Evolutionary conservation across 768 basidiomycete genomes (phyloP).

Genomic region (Sarcomyxa edulis): DNA sequence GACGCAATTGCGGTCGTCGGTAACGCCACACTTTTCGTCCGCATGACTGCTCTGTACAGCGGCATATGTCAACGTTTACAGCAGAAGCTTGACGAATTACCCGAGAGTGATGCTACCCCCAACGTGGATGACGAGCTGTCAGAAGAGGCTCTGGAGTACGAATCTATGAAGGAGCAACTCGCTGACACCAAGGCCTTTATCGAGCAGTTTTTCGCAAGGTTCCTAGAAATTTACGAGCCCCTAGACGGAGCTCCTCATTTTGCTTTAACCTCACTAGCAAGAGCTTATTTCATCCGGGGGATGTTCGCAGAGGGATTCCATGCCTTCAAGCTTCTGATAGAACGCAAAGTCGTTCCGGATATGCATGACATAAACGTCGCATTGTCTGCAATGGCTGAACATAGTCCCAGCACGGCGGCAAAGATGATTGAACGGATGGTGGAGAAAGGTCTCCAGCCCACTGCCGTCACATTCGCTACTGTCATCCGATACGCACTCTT

Average conservation of each 20-base stretch:
- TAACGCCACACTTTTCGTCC: constrained; percentile 37
- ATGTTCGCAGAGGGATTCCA: constrained; percentile 39
- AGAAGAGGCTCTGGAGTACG: neutral
- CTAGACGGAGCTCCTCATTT: constrained; percentile 40
- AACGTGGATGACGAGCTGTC: neutral
- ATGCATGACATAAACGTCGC: constrained; percentile 61
- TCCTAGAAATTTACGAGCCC: constrained; percentile 37
- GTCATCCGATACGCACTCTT: constrained; percentile 53
- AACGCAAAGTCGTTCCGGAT: constrained; percentile 52
- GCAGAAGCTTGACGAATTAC: constrained; percentile 13
- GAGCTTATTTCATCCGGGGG: constrained; percentile 56
- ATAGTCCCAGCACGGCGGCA: constrained; percentile 40
- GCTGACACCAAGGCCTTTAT: constrained; percentile 27
- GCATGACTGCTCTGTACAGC: constrained; percentile 50
- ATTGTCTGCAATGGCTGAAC: constrained; percentile 46
- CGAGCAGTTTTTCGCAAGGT: constrained; percentile 39
- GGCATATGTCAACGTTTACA: constrained; percentile 21
- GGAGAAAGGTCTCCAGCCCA: constrained; percentile 40
- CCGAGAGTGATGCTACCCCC: neutral
- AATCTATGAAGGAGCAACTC: neutral
- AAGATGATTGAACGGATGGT: constrained; percentile 48
- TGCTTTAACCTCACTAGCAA: constrained; percentile 54
- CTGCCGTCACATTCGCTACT: constrained; percentile 53
- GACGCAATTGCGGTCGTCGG: constrained; percentile 37
- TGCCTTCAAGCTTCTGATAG: constrained; percentile 39